These are phyloP conservation scores for Hura crepitans DNA, from an alignment of 441 rosid genomes.

Conservation along the genomic window DNA sequence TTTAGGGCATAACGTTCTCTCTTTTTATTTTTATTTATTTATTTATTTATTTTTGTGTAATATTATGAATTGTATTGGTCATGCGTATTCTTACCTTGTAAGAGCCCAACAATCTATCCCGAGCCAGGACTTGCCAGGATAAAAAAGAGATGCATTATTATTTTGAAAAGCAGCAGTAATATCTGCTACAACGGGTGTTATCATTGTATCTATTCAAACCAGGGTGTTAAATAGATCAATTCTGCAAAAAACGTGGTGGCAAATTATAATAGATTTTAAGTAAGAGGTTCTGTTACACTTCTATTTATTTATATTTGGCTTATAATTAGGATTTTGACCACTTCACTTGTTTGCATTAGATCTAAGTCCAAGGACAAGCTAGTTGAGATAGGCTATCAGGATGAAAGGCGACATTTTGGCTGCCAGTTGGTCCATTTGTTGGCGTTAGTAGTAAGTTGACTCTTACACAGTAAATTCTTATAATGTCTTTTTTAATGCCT, in stretches of 20 bases:
- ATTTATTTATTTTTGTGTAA: neutral
- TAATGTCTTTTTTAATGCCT: neutral
- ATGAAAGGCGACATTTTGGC: constrained; percentile 12
- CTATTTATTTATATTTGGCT: neutral
- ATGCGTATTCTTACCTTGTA: constrained; percentile 57
- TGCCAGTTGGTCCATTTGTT: constrained; percentile 2
- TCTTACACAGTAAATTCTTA: too few relatives aligned
- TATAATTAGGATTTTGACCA: neutral
- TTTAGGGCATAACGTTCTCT: neutral
- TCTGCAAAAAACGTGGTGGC: neutral
- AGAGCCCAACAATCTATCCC: constrained; percentile 84
- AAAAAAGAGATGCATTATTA: neutral
- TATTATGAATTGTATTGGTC: neutral
- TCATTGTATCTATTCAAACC: constrained; percentile 4
- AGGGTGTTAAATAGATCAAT: neutral
- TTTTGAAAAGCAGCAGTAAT: neutral
- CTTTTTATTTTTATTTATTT: neutral
- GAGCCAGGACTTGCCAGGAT: constrained; percentile 71
- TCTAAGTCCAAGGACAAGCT: constrained; percentile 5
- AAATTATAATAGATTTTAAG: neutral
- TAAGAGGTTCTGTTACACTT: neutral
- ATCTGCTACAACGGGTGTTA: constrained; percentile 1
- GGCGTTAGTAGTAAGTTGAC: constrained; percentile 18
- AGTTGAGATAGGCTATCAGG: neutral
- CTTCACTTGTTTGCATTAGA: constrained; percentile 1